phyloP scores from a whole-genome alignment of 1,284 basidiomycete species.

The Psilocybe mexicana region DNA sequence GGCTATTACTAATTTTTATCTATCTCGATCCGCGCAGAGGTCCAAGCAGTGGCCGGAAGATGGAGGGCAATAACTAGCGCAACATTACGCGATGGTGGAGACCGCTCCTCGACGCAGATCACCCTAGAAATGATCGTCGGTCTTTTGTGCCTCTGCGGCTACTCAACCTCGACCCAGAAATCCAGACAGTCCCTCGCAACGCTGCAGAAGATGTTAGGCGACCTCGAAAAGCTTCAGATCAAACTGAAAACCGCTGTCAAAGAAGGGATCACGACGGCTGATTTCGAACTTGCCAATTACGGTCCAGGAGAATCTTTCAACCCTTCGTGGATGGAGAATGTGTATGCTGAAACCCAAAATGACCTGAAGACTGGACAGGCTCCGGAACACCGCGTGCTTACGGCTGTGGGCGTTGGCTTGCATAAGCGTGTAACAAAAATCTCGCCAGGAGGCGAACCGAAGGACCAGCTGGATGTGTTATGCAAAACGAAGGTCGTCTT shows the following conservation, averaged over 20 bases:
- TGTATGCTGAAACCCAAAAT: slow-evolving; percentile 20
- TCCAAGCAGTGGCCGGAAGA: slow-evolving; percentile 45
- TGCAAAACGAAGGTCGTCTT: slow-evolving; percentile 33
- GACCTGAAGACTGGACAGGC: not conserved
- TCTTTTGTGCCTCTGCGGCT: slow-evolving; percentile 18
- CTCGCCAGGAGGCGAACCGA: slow-evolving; percentile 15
- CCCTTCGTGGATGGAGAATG: slow-evolving; percentile 27
- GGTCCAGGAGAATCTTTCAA: slow-evolving; percentile 4
- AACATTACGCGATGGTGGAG: slow-evolving; percentile 33
- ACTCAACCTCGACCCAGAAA: slow-evolving; percentile 10
- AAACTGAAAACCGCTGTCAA: slow-evolving; percentile 20
- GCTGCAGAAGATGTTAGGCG: slow-evolving; percentile 16
- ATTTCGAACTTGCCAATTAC: slow-evolving; percentile 19
- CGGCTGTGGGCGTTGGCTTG: slow-evolving; percentile 38
- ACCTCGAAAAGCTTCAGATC: slow-evolving; percentile 20
- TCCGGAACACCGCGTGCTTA: slow-evolving; percentile 21
- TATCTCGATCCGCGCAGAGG: slow-evolving; percentile 32
- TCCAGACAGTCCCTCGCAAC: slow-evolving; percentile 13
- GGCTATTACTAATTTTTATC: not conserved
- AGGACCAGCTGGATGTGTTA: slow-evolving; percentile 17
- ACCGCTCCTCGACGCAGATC: slow-evolving; percentile 11
- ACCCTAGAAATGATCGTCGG: slow-evolving; percentile 23
- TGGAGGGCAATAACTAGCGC: slow-evolving; percentile 50
- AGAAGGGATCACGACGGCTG: slow-evolving; percentile 21
- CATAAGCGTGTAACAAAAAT: slow-evolving; percentile 23